Evolutionary conservation across 352 stramenopile genomes (phyloP), one percentile per base, ranked within the genome.

Genomic region (Pythium folliculosum): DNA sequence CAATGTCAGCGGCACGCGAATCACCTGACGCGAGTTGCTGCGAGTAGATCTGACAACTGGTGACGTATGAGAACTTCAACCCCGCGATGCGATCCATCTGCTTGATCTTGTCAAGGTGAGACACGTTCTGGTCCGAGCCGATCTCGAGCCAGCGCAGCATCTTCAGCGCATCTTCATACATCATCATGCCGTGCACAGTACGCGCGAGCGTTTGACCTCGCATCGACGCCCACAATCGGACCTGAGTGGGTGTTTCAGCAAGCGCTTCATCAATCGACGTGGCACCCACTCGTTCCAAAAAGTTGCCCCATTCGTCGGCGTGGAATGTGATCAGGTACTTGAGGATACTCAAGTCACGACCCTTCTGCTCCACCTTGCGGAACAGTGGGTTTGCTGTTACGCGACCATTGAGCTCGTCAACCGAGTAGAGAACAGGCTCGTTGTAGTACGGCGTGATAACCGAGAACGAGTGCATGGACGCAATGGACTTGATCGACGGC

Each of bases 1-100:
- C 97, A 67, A 99, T 99, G 72, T 99, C 97, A 9, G 98, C 92
- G 30, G 89, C 87, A 21, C 85, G 82, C 1, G 75, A 75, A 54
- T 96, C 86, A 43, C 85, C 83, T 7, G 75, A 63, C 16, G 85
- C 84, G 32, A 92, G 76, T 56, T 95, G 86, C 53, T 95, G 81
- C 12, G 85, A 88, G 69, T 96, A 96, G 53, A 95, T 93, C 71
- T 96, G 89, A 61, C 89, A 96, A 82, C 85, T 96, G 10, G 85
- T 94, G 53, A 96, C 84, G 60, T 97, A 95, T 14, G 84, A 91
- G 54, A 96, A 96, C 67, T 96, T 96, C 6, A 95, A 70, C 17
- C 84, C 86, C 0, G 87, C 89, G 38, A 95, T 95, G 23, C 86
- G 82, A 56, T 95, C 84, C 80, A 96, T 93, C 69, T 94, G 86